Percentiles rank a stretch among this genome's conserved stretches.
These are phyloP conservation scores for Tetrahymena malaccensis DNA, from an alignment of 73 alveolate species.

Conservation along the genomic window DNA sequence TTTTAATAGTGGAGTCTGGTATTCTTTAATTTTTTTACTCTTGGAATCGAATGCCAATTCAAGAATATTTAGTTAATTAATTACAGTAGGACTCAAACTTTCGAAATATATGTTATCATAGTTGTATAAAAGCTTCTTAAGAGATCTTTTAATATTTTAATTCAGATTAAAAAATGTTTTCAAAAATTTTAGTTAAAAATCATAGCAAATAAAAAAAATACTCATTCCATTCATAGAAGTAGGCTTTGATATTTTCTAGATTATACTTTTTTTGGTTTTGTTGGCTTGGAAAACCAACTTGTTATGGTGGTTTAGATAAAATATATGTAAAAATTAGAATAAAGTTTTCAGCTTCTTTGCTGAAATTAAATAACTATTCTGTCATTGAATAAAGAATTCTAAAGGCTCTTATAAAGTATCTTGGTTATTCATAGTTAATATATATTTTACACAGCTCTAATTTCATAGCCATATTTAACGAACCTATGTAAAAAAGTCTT, in stretches of 20 bases:
- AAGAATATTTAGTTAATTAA: conserved; percentile 7
- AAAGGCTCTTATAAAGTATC: background rate
- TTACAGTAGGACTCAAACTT: conserved; percentile 19
- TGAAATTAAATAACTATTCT: conserved; percentile 10
- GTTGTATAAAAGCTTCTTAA: conserved; percentile 1
- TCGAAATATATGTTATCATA: conserved; percentile 42
- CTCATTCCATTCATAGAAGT: conserved; percentile 7
- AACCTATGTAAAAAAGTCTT: conserved; percentile 13
- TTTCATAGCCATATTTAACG: conserved; percentile 33
- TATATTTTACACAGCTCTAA: conserved; percentile 22
- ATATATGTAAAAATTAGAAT: conserved; percentile 5
- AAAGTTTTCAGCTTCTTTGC: conserved; percentile 25
- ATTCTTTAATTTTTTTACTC: background rate
- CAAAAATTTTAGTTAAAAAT: too few relatives aligned
- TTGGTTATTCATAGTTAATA: background rate
- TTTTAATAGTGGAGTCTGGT: background rate
- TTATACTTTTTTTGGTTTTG: background rate
- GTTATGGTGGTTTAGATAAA: background rate
- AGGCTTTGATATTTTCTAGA: background rate
- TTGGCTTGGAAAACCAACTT: background rate
- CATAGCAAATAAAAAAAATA: background rate
- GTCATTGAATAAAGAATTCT: conserved; percentile 34
- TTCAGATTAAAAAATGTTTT: too few relatives aligned
- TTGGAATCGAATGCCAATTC: background rate
- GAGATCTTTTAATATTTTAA: background rate